Percentiles rank a stretch among this genome's conserved stretches.
These are phyloP conservation scores for Fusarium lateritium DNA, from an alignment of 2,329 filamentous ascomycete genomes.

Conservation along the genomic window DNA sequence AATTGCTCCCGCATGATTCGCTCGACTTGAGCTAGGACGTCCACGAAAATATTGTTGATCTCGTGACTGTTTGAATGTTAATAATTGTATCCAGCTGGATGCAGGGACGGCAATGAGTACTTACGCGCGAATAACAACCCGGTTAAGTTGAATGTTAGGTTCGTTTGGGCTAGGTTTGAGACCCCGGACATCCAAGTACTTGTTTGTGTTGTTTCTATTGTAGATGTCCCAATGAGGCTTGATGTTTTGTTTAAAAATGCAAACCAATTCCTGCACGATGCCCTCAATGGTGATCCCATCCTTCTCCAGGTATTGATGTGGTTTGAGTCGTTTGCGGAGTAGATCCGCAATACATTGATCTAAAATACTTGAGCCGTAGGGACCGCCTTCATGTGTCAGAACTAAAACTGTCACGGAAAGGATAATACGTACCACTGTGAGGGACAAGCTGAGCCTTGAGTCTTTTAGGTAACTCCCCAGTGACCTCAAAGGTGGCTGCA, in stretches of 20 bases:
- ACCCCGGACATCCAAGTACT: background rate
- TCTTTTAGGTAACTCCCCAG: too few species aligned
- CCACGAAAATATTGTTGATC: background rate
- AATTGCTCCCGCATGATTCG: background rate
- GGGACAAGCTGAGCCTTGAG: too few species aligned
- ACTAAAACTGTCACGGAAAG: too few species aligned
- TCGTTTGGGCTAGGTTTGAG: background rate
- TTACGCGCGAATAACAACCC: background rate
- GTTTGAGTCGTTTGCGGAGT: background rate
- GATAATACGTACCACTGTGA: too few species aligned
- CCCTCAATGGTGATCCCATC: background rate
- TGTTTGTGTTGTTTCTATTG: background rate
- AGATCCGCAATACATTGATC: background rate
- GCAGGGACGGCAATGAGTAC: background rate
- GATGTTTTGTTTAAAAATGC: background rate
- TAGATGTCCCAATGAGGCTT: background rate
- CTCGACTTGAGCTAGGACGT: background rate
- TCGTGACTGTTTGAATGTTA: background rate
- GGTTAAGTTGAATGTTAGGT: background rate
- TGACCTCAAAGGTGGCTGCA: too few species aligned
- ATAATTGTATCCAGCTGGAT: too few species aligned
- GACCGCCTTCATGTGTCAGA: background rate
- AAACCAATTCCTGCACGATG: background rate
- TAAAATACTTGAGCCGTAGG: conserved; percentile 18
- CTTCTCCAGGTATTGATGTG: background rate